These are phyloP conservation scores for Apiotrichum mycotoxinovorans DNA, from an alignment of 1,284 basidiomycete genomes.

Conservation along the genomic window DNA sequence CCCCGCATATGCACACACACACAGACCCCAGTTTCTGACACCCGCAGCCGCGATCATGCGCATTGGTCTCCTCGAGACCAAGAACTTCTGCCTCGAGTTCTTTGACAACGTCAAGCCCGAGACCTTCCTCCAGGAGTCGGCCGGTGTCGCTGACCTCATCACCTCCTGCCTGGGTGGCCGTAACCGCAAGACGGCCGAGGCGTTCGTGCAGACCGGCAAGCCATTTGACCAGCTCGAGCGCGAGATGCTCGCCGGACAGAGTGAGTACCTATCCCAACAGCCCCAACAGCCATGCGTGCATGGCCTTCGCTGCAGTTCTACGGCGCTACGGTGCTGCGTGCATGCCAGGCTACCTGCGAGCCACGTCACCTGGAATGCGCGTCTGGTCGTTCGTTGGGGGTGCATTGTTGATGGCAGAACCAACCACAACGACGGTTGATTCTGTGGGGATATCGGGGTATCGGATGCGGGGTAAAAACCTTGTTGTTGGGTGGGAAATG, in stretches of 20 bases:
- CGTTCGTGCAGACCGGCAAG: slow-evolving; percentile 55
- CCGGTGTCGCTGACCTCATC: slow-evolving; percentile 59
- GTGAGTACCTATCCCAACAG: slow-evolving; percentile 45
- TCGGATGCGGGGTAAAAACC: slow-evolving; percentile 1
- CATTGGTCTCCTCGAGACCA: slow-evolving; percentile 55
- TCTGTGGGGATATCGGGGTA: slow-evolving; percentile 2
- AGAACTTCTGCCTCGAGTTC: slow-evolving; percentile 55
- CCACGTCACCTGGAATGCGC: too few relatives aligned
- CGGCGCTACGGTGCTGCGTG: neutral
- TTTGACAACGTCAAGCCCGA: slow-evolving; percentile 55
- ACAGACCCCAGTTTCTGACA: neutral
- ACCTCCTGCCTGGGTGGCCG: slow-evolving; percentile 58
- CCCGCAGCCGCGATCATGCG: slow-evolving; percentile 57
- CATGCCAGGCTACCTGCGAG: too few relatives aligned
- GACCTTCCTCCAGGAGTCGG: slow-evolving; percentile 55
- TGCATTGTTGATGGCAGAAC: neutral
- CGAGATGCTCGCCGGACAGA: slow-evolving; percentile 58
- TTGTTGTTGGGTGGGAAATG: neutral
- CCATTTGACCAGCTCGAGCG: slow-evolving; percentile 56
- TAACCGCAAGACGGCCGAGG: slow-evolving; percentile 53
- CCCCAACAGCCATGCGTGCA: too few relatives aligned
- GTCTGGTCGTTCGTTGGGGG: too few relatives aligned
- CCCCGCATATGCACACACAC: too few relatives aligned
- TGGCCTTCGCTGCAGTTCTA: too few relatives aligned
- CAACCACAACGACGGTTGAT: neutral